Conservation (phyloP, 2,329 filamentous ascomycete species). For the Ophiostoma tasmaniense region DNA sequence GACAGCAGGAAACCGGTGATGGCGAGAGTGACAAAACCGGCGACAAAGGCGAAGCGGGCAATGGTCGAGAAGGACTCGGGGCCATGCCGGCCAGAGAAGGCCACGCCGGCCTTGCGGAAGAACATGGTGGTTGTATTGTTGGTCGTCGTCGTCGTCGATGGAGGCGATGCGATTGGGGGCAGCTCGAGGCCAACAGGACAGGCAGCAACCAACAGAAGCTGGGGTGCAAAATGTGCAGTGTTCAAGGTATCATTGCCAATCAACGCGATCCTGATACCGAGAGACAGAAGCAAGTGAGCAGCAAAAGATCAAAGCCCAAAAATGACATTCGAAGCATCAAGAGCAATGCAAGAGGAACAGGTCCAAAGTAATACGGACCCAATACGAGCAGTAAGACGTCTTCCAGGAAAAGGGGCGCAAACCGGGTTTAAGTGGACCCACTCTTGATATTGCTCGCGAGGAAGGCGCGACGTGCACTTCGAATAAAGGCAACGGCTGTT, state of each 20-base stretch:
- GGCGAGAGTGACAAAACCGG: slow-evolving; percentile 15
- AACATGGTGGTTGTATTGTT: slow-evolving; percentile 10
- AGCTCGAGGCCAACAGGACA: not conserved
- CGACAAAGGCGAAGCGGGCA: slow-evolving; percentile 17
- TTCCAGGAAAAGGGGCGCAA: not conserved
- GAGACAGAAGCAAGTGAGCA: not conserved
- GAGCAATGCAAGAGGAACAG: not conserved
- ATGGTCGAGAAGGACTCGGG: slow-evolving; percentile 16
- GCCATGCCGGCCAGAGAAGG: slow-evolving; percentile 11
- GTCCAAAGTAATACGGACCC: not conserved
- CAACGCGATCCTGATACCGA: not conserved
- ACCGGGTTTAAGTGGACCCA: not conserved
- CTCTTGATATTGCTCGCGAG: not conserved
- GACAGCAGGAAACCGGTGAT: slow-evolving; percentile 15
- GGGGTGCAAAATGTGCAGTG: not conserved
- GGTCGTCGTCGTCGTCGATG: not conserved
- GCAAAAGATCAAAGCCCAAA: not conserved
- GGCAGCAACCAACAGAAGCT: not conserved
- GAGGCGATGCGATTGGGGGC: not conserved
- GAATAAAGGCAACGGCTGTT: not conserved
- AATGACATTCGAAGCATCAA: not conserved
- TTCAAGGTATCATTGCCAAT: not conserved
- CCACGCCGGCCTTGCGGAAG: slow-evolving; percentile 11
- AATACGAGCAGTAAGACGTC: not conserved
- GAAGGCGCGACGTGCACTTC: not conserved